Conservation (phyloP, 495 filamentous ascomycete genomes). For the Annulohypoxylon bovei region DNA sequence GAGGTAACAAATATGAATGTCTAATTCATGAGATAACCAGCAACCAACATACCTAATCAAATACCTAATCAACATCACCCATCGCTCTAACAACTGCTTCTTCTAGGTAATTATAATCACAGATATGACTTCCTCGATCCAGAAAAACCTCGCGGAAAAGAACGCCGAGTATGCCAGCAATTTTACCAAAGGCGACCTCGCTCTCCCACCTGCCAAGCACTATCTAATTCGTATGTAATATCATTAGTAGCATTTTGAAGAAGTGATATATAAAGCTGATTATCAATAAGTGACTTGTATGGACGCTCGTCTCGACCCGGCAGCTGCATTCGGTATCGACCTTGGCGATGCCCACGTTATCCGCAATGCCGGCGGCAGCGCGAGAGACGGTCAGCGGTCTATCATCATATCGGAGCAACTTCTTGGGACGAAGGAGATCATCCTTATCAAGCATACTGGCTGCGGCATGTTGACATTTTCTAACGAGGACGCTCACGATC, state of each 20-base stretch:
- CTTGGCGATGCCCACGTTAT: conserved; percentile 85
- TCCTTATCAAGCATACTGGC: conserved; percentile 81
- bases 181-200: conserved; percentile 72
- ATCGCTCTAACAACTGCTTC: background rate
- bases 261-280: conserved; percentile 18
- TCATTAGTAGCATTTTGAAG: background rate
- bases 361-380: conserved; percentile 78
- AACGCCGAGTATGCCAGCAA: conserved; percentile 69
- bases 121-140: conserved; percentile 50
- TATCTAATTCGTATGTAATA: conserved; percentile 63
- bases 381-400: conserved; percentile 73
- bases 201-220: conserved; percentile 78
- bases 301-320: conserved; percentile 83
- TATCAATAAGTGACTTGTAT: conserved; percentile 71
- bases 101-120: background rate
- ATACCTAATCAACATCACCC: background rate
- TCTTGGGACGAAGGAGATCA: conserved; percentile 78
- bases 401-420: conserved; percentile 85
- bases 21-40: background rate
- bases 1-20: background rate
- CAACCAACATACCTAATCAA: background rate
- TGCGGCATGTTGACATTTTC: conserved; percentile 87
- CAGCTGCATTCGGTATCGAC: conserved; percentile 74
- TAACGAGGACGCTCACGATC: conserved; percentile 67
- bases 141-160: conserved; percentile 64